Conservation (phyloP, 2,329 filamentous ascomycete species). For the Pseudogymnoascus sp. region DNA sequence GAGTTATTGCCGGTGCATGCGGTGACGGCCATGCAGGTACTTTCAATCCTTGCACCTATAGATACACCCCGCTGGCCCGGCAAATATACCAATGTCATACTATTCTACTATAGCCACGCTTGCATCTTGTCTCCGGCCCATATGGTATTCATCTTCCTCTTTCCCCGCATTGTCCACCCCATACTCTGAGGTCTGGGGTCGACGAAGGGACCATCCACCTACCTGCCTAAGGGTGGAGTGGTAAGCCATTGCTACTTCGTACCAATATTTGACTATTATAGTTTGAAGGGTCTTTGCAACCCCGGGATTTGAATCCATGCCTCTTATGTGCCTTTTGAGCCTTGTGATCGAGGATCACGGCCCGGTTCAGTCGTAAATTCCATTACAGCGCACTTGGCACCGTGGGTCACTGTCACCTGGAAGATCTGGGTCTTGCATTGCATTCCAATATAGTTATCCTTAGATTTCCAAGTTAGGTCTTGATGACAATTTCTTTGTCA, state of each 20-base stretch:
- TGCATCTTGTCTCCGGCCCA: neutral
- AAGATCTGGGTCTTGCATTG: neutral
- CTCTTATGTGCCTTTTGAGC: neutral
- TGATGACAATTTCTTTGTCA: neutral
- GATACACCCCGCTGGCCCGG: neutral
- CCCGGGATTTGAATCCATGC: neutral
- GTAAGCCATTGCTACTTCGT: neutral
- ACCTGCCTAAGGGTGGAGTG: neutral
- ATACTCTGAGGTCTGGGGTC: neutral
- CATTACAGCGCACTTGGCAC: neutral
- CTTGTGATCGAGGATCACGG: slow-evolving; percentile 2
- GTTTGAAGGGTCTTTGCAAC: neutral
- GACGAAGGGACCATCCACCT: neutral
- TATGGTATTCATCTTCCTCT: neutral
- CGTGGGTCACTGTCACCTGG: neutral
- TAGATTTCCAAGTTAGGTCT: neutral
- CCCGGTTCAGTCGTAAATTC: neutral
- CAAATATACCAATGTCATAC: neutral
- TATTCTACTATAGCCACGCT: neutral
- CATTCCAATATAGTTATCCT: neutral
- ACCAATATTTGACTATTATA: neutral
- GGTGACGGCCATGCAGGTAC: neutral
- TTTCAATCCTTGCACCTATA: slow-evolving; percentile 1
- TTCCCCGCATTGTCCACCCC: neutral
- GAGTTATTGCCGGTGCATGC: neutral